phyloP scores from a whole-genome alignment of 2,329 filamentous ascomycete species.

The Phaeosphaeriaceae sp. region DNA sequence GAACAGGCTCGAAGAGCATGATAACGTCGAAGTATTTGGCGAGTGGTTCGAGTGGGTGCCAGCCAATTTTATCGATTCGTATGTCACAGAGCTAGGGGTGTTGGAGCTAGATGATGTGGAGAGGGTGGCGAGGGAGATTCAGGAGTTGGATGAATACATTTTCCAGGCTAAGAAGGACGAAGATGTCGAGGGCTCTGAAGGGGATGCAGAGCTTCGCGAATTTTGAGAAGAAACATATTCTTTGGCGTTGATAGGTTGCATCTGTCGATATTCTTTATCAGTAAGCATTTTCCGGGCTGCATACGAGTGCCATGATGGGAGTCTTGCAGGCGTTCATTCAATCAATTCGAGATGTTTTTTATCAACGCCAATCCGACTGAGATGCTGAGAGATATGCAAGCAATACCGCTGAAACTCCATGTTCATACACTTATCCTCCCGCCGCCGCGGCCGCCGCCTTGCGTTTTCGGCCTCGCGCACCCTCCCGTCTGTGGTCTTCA shows the following conservation, averaged over 20 bases:
- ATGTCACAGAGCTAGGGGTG: slow-evolving; percentile 39
- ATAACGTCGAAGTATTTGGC: slow-evolving; percentile 45
- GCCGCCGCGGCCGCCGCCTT: neutral
- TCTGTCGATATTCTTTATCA: neutral
- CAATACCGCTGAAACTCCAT: neutral
- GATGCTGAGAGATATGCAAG: neutral
- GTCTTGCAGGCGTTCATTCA: neutral
- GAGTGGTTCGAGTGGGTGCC: slow-evolving; percentile 48
- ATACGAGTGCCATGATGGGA: neutral
- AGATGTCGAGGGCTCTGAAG: neutral
- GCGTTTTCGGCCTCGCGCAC: neutral
- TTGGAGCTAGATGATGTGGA: slow-evolving; percentile 24
- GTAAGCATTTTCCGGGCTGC: neutral
- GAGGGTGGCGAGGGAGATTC: slow-evolving; percentile 15
- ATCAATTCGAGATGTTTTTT: slow-evolving; percentile 8
- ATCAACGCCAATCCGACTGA: slow-evolving; percentile 1
- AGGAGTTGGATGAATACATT: slow-evolving; percentile 27
- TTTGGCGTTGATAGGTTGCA: neutral
- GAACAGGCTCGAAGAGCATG: slow-evolving; percentile 25
- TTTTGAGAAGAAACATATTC: neutral
- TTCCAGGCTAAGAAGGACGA: slow-evolving; percentile 15
- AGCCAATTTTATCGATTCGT: slow-evolving; percentile 31
- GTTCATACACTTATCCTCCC: neutral
- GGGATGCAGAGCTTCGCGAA: neutral
- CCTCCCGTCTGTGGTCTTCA: neutral